Conservation (phyloP, 2,329 filamentous ascomycete species). For the Ophiostoma sp. region DNA sequence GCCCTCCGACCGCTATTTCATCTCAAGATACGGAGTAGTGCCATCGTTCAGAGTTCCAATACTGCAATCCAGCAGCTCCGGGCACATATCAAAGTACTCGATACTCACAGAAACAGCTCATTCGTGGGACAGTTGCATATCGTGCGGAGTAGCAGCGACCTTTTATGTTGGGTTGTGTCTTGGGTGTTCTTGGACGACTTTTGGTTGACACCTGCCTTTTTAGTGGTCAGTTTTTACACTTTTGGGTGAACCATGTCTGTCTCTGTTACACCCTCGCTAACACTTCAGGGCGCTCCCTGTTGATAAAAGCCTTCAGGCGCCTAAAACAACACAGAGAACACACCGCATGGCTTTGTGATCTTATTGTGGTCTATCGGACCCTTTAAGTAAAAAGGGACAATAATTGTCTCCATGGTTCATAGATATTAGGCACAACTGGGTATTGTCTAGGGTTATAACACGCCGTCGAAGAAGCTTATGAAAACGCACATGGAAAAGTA, state of each 20-base stretch:
- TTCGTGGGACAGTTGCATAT: not conserved
- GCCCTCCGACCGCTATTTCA: not conserved
- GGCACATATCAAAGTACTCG: not conserved
- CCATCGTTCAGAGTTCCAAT: not conserved
- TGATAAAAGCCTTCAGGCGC: not conserved
- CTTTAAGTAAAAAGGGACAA: not conserved
- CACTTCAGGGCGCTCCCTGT: not conserved
- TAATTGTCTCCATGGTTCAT: not conserved
- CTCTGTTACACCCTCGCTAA: not conserved
- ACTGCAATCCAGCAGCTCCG: not conserved
- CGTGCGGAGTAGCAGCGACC: constrained; percentile 1
- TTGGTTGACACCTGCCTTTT: constrained; percentile 7
- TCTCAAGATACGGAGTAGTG: not conserved
- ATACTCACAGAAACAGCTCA: not conserved
- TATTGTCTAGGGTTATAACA: too few relatives aligned
- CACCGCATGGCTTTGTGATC: not conserved
- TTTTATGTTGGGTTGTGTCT: not conserved
- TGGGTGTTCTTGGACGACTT: not conserved
- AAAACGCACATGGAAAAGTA: not conserved
- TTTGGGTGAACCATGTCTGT: not conserved
- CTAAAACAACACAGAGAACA: not conserved
- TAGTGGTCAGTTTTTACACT: not conserved
- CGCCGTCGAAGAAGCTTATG: not conserved
- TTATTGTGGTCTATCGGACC: not conserved
- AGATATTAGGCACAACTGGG: not conserved